Base-by-base conservation (phyloP, 2,329 filamentous ascomycete genomes). In the Nothophoma quercina region DNA sequence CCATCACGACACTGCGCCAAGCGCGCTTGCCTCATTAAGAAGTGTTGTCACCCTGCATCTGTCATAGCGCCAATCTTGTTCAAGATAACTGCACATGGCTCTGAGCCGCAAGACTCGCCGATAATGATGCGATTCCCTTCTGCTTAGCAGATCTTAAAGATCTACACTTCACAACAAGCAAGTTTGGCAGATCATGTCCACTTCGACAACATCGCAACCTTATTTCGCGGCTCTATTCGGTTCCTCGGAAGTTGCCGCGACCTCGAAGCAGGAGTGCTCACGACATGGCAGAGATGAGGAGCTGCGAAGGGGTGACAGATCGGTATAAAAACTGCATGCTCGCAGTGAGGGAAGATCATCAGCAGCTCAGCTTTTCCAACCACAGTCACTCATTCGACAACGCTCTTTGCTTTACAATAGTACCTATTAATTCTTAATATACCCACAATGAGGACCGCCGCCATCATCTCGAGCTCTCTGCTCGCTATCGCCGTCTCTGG, bases 301-400 rank as follows among this genome's bases (percentile, higher is more conserved):
- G 29, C 45, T 32, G 19, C 44, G 16, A 18, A 1, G 23, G 29
- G 10, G n/a, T 19, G 13, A 34, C 10, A 13, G 12, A 15, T 35
- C 26, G 21, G 40, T 55, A 55, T 55, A 55, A 55, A 55, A 15
- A 15, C 28, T 9, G 23, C 18, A 10, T 34, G 21, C 13, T 39
- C 23, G n/a, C 29, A 15, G 16, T 26, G n/a, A 12, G 7, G 16
- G 9, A 33, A 22, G 21, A 28, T 21, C 18, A 53, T 48, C 50
- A 43, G 39, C 33, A n/a, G n/a, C 7, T 48, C 43, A 43, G 35
- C 28, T 40, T 40, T 38, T 48, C 23, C 34, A 23, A 50, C 51
- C 29, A 38, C 22, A 55, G 51, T 45, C 51, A 49, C 40, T 55
- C 51, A 40, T 49, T 53, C 18, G 15, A 25, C 10, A 22, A 39